Conservation (phyloP, 2,329 filamentous ascomycete species). For the Calonectria hongkongensis region DNA sequence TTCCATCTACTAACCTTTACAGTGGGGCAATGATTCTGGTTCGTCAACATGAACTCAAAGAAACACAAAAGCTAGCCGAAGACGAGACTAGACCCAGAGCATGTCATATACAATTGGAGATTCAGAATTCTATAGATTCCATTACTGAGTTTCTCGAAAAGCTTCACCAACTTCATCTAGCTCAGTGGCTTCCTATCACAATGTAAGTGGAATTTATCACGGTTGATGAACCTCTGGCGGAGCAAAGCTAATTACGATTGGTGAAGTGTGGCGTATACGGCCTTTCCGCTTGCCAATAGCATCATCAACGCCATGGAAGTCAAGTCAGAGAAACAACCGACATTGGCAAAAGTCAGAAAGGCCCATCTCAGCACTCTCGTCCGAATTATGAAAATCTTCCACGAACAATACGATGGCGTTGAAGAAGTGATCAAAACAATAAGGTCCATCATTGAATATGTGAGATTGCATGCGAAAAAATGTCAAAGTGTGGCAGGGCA, state of each 20-base stretch:
- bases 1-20: background rate
- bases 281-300: slow-evolving; percentile 14
- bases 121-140: slow-evolving; percentile 7
- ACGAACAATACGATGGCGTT: slow-evolving; percentile 28
- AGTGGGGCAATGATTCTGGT: slow-evolving; percentile 22
- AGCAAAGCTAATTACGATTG: too few species aligned
- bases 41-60: slow-evolving; percentile 9
- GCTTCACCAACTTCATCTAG: slow-evolving; percentile 10
- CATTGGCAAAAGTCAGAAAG: background rate
- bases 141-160: slow-evolving; percentile 22
- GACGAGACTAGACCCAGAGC: background rate
- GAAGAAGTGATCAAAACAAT: slow-evolving; percentile 14
- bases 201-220: background rate
- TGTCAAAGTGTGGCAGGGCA: background rate
- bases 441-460: background rate
- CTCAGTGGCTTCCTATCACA: slow-evolving; percentile 15
- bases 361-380: slow-evolving; percentile 12
- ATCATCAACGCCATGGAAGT: slow-evolving; percentile 15
- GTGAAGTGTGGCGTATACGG: slow-evolving; percentile 6
- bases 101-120: background rate
- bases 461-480: background rate
- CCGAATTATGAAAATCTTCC: slow-evolving; percentile 14
- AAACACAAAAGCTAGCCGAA: background rate
- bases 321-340: background rate
- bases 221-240: too few species aligned